Base-by-base conservation (phyloP, 2,329 filamentous ascomycete species). In the Fusarium sp. region DNA sequence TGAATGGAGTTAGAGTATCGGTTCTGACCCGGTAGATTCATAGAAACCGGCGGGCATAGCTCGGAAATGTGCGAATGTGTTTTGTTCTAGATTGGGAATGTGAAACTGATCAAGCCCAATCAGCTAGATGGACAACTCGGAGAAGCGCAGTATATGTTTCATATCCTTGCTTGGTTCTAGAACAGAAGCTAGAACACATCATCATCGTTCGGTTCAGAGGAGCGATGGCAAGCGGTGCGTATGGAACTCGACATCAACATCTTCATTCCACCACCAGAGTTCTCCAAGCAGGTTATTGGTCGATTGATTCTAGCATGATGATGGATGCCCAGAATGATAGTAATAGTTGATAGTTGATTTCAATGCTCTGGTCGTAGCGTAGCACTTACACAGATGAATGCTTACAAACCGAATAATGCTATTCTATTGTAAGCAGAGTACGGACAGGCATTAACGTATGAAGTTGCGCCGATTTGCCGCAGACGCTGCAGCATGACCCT, bases 391-490 rank as follows among this genome's bases (percentile, higher is more conserved):
- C 19, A 19, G 19, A 19, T 19, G 23, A 25, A 25, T 59, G 48
- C 43, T 59, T 59, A 47, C 41, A 50, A 53, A 48, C 53, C 47
- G 9, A 32, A 36, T n/a, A 25, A 47, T 53, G 47, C 35, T 59
- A 53, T 59, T 53, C 35, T 59, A 53, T 59, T 53, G 56, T 59
- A 59, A 53, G 54, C 56, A 48, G 13, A 15, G 19, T 19, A 19
- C 19, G 19, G 19, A 33, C 47, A 41, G 48, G 10, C 32, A 31
- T 25, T 25, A 25, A 25, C 23, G 17, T 39, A 39, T n/a, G n/a
- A n/a, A n/a, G 55, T 32, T 45, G 27, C 39, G 25, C 35, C 21
- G 14, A 42, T 17, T 10, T 37, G 17, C 13, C 35, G 21, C 35
- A 19, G 17, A 21, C 11, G 14, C 8, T 7, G 10, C 11, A 37